Percentiles rank a stretch among this genome's conserved stretches.
Evolutionary conservation across 257 asterid genomes (phyloP).

Genomic region (Vinca minor): DNA sequence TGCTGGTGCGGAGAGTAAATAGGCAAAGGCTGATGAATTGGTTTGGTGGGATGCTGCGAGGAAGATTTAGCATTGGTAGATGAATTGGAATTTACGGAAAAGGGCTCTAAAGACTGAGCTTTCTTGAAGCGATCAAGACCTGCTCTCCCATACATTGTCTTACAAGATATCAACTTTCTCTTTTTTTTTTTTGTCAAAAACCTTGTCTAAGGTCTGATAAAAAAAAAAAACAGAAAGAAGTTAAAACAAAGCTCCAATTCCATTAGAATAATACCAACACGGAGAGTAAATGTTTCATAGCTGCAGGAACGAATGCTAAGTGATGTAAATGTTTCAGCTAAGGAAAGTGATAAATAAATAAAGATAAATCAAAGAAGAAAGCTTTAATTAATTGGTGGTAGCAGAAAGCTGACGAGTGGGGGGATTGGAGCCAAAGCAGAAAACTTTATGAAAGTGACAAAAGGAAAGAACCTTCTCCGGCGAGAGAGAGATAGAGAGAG

Average conservation of each 20-base stretch:
- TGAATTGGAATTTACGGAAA: constrained; percentile 51
- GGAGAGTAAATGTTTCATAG: too few relatives aligned
- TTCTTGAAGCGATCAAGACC: constrained; percentile 94
- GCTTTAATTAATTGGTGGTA: not conserved
- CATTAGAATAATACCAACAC: not conserved
- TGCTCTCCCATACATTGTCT: constrained; percentile 69
- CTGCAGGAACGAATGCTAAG: not conserved
- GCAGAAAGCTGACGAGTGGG: not conserved
- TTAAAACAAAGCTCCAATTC: not conserved
- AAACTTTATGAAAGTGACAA: too few relatives aligned
- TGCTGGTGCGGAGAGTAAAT: constrained; percentile 33
- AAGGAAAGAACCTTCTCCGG: too few relatives aligned
- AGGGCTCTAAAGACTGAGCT: constrained; percentile 81
- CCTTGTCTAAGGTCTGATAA: too few relatives aligned
- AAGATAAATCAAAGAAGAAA: not conserved
- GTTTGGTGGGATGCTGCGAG: constrained; percentile 16
- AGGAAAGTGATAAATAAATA: not conserved
- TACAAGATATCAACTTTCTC: not conserved
- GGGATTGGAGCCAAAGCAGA: too few relatives aligned
- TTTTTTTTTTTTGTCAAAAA: not conserved
- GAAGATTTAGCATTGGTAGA: constrained; percentile 32
- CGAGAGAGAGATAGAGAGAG: too few relatives aligned
- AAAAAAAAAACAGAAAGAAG: not conserved
- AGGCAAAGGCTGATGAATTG: constrained; percentile 24
- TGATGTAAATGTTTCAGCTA: not conserved